A percentile compares a stretch with the other conserved stretches of the same genome.
Evolutionary conservation across 257 asterid genomes (phyloP).

Genomic region (Paraleonurus japonicus): DNA sequence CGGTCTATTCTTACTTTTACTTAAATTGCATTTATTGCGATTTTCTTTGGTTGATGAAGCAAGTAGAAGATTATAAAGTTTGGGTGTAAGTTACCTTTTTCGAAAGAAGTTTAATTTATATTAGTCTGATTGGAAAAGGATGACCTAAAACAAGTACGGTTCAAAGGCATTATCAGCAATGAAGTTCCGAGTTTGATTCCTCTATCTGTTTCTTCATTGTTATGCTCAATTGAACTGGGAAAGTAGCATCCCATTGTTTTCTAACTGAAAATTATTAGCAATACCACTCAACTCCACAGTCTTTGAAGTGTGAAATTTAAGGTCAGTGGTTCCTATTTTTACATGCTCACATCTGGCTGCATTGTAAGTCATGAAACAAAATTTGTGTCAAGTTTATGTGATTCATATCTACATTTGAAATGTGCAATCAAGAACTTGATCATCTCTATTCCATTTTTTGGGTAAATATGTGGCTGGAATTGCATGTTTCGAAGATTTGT

Average conservation of each 20-base stretch:
- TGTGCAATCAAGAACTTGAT: not conserved
- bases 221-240: not conserved
- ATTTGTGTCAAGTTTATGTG: not conserved
- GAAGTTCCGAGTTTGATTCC: not conserved
- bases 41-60: not conserved
- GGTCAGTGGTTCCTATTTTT: not conserved
- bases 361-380: not conserved
- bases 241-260: not conserved
- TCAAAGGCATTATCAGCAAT: not conserved
- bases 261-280: not conserved
- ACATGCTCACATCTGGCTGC: slow-evolving; percentile 7
- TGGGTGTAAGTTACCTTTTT: not conserved
- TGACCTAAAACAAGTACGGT: not conserved
- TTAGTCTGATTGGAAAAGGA: not conserved
- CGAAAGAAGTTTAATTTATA: not conserved
- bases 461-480: not conserved
- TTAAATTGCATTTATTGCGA: not conserved
- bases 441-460: not conserved
- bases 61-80: not conserved
- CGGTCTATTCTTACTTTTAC: not conserved
- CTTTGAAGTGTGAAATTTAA: not conserved
- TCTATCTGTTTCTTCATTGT: not conserved
- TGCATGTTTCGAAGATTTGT: not conserved
- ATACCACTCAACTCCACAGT: not conserved
- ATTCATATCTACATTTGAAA: not conserved